A percentile compares a stretch with the other conserved stretches of the same genome.
These are phyloP conservation scores for Bipolaris victoriae DNA, from an alignment of 2,329 filamentous ascomycete species.

Conservation along the genomic window DNA sequence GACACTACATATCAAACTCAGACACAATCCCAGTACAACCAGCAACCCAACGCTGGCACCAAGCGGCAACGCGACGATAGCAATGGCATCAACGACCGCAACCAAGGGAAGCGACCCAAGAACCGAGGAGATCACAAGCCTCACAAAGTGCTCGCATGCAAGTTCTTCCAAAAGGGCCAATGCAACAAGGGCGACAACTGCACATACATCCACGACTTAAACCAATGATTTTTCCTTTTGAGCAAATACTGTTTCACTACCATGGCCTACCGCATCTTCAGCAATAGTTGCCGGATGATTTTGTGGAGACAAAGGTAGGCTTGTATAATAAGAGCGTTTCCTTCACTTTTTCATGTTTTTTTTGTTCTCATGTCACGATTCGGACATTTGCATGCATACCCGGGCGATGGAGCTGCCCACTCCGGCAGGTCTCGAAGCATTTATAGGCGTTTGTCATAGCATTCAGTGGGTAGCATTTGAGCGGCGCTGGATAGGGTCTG, in stretches of 20 bases:
- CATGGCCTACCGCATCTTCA: constrained; percentile 9
- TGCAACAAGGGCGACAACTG: constrained; percentile 76
- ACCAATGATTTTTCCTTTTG: constrained; percentile 6
- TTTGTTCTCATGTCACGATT: constrained; percentile 13
- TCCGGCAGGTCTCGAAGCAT: constrained; percentile 22
- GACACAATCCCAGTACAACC: constrained; percentile 26
- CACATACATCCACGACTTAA: constrained; percentile 71
- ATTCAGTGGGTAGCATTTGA: constrained; percentile 25
- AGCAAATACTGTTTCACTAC: background rate
- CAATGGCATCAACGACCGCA: constrained; percentile 33
- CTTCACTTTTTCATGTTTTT: constrained; percentile 8
- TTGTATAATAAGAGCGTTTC: constrained; percentile 15
- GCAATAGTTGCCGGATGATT: background rate
- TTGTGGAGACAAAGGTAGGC: background rate
- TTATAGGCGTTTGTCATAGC: constrained; percentile 26
- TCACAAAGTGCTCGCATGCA: constrained; percentile 61
- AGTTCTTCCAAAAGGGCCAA: constrained; percentile 72
- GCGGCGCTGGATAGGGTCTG: constrained; percentile 20
- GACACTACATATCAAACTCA: constrained; percentile 19
- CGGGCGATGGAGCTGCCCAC: constrained; percentile 14
- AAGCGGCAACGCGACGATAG: constrained; percentile 47
- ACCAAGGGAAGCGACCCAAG: constrained; percentile 61
- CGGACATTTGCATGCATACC: constrained; percentile 31
- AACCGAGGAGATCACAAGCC: constrained; percentile 31
- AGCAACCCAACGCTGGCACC: constrained; percentile 39